Conservation (phyloP, 2,329 filamentous ascomycete species). For the Colletotrichum sp. region DNA sequence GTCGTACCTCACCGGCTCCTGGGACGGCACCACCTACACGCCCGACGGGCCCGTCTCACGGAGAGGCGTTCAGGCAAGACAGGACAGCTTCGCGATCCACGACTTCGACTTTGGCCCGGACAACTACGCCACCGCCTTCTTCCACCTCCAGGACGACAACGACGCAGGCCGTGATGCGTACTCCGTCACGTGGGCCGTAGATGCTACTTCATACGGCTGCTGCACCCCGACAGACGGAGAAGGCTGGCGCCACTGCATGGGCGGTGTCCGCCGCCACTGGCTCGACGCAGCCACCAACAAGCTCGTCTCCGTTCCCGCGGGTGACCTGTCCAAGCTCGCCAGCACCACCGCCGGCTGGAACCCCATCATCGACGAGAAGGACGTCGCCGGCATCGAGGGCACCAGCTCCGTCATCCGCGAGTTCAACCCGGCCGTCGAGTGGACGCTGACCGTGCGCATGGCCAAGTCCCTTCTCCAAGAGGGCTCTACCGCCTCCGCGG, state of each 20-base stretch:
- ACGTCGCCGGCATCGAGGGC: conserved; percentile 10
- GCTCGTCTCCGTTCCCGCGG: conserved; percentile 17
- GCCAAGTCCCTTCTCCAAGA: conserved; percentile 10
- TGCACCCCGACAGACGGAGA: conserved; percentile 33
- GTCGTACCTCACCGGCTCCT: conserved; percentile 20
- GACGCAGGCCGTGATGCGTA: conserved; percentile 27
- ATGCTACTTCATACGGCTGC: conserved; percentile 35
- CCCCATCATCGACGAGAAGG: conserved; percentile 16
- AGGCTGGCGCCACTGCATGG: conserved; percentile 32
- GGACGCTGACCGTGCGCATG: conserved; percentile 22
- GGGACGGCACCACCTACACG: conserved; percentile 20
- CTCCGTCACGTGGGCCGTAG: conserved; percentile 40
- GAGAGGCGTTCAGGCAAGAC: not conserved
- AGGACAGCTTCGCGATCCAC: conserved; percentile 24
- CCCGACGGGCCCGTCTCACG: not conserved
- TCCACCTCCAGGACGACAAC: conserved; percentile 21
- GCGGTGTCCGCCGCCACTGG: conserved; percentile 20
- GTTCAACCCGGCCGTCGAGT: conserved; percentile 22
- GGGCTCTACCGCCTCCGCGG: conserved; percentile 22
- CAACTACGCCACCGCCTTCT: conserved; percentile 41
- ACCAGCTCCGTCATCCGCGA: conserved; percentile 10
- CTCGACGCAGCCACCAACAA: conserved; percentile 16
- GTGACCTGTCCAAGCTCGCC: conserved; percentile 9
- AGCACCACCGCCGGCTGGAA: conserved; percentile 21
- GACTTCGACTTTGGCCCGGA: conserved; percentile 40